Base-by-base conservation (phyloP, 768 basidiomycete genomes). In the Suillus placidus region DNA sequence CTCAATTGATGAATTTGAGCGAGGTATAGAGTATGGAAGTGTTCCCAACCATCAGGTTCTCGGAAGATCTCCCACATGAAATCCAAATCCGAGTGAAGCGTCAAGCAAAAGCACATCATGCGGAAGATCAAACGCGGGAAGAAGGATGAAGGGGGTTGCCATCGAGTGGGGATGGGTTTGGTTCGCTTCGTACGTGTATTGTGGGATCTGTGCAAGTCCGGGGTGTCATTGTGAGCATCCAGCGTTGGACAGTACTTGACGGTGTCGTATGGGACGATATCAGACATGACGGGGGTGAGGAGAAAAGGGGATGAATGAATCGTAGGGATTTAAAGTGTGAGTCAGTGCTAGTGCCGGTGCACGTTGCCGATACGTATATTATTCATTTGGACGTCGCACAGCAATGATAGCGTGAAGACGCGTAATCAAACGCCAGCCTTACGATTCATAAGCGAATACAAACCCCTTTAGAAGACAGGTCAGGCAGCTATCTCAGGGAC, bases 31-130 rank as follows among this genome's bases (percentile, higher is more conserved):
- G 23, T 9, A 37, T 57, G 56, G 23, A 57, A 57, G 37, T n/a
- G 26, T 37, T 57, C 56, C 56, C 56, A 57, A 9, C 56, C 56
- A 14, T 57, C 10, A 23, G 37, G 56, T 8, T 57, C n/a, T 38
- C 14, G n/a, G 56, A 57, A 57, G 35, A 38, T 38, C 23, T 57
- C 56, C 56, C 56, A 57, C 56, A 57, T 57, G 56, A 57, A 57
- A 26, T 57, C 16, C 23, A 57, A 18, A 38, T 23, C 3, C 6
- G 23, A 23, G 34, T 57, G 56, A 38, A 57, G 38, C 16, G 56
- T 38, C 23, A 57, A 26, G 56, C 56, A 38, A 23, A 38, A 57
- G 56, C 56, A 57, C n/a, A 18, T 38, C 4, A 14, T 16, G 56
- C 3, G 56, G 56, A 57, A 57, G 14, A 57, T 38, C 14, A 57